Percentiles rank a stretch among this genome's conserved stretches.
Evolutionary conservation across 2,329 filamentous ascomycete genomes (phyloP).

Genomic region (Tolypocladium album): DNA sequence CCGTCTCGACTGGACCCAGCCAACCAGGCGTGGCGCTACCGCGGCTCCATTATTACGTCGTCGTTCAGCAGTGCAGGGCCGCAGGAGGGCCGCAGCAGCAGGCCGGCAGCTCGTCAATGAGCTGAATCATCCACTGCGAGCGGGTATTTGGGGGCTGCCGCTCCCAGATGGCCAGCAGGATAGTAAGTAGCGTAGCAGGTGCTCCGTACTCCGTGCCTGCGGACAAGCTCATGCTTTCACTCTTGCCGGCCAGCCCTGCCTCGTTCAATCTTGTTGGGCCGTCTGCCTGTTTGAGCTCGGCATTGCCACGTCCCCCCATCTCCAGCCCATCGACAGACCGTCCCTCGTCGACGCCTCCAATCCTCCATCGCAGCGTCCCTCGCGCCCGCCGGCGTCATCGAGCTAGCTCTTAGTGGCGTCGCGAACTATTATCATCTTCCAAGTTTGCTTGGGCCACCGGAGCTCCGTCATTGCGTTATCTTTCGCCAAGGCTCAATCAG

Average conservation of each 20-base stretch:
- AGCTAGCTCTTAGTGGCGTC: background rate
- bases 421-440: background rate
- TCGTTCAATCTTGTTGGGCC: background rate
- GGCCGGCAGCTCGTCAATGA: background rate
- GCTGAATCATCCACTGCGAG: background rate
- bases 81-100: background rate
- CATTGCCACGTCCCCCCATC: background rate
- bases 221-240: background rate
- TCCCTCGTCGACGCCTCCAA: background rate
- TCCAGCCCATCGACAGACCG: background rate
- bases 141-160: background rate
- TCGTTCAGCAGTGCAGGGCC: constrained; percentile 5
- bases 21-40: constrained; percentile 1
- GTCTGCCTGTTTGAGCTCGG: background rate
- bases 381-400: background rate
- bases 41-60: constrained; percentile 5
- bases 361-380: background rate
- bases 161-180: background rate
- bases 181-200: too few relatives aligned
- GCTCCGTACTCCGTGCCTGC: background rate
- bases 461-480: background rate
- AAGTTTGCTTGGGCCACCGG: background rate
- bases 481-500: background rate
- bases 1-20: background rate
- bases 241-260: background rate